Percentiles rank a stretch among this genome's conserved stretches.
Conservation (phyloP, 768 basidiomycete genomes). For the Mycena floridula region DNA sequence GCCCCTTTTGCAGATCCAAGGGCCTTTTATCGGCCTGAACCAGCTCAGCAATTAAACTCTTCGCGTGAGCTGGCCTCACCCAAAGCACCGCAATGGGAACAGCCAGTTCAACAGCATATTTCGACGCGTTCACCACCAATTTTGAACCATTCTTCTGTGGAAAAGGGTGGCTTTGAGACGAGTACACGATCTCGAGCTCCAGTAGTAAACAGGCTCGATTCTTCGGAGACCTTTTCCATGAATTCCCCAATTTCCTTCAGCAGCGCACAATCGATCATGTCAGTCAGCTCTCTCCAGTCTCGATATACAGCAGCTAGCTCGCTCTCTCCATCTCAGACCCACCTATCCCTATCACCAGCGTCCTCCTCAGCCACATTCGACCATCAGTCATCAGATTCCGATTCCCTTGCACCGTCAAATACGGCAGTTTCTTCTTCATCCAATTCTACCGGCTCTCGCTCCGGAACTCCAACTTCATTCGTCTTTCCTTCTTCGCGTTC, state of each 20-base stretch:
- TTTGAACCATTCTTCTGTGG: neutral
- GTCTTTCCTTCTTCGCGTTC: conserved; percentile 18
- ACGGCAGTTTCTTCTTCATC: conserved; percentile 1
- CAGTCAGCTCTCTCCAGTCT: neutral
- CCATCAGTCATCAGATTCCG: conserved; percentile 1
- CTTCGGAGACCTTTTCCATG: neutral
- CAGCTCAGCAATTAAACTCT: too few relatives aligned
- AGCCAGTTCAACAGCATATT: too few relatives aligned
- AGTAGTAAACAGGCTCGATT: neutral
- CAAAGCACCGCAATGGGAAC: too few relatives aligned
- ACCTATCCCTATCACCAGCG: neutral
- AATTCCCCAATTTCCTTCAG: neutral
- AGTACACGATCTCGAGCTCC: neutral
- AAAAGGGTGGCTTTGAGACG: neutral
- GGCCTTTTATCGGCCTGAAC: too few relatives aligned
- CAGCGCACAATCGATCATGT: neutral
- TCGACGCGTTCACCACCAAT: neutral
- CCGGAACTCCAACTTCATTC: conserved; percentile 4
- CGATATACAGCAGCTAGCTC: neutral
- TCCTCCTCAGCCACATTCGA: conserved; percentile 1
- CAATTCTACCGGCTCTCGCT: neutral
- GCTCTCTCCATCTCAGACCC: neutral
- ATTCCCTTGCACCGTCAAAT: conserved; percentile 1
- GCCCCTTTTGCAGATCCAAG: too few relatives aligned
- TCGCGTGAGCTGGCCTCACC: too few relatives aligned